Percentiles rank a stretch among this genome's conserved stretches.
Conservation (phyloP, 2,329 filamentous ascomycete genomes). For the Sporothrix schenckii region DNA sequence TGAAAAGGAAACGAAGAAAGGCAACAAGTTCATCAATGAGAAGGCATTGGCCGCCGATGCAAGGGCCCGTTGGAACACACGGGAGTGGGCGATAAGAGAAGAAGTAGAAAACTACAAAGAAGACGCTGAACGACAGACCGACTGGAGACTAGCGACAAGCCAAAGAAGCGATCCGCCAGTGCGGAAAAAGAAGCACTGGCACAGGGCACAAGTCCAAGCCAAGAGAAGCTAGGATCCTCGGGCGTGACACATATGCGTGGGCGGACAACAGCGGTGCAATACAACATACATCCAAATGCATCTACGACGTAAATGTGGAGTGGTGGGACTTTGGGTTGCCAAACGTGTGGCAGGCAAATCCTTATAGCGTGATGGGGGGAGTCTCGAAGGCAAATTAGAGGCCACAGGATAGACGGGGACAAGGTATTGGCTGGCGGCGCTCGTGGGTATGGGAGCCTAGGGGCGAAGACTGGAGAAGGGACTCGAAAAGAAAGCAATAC, state of each 20-base stretch:
- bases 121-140: not conserved
- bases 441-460: not conserved
- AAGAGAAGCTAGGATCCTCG: not conserved
- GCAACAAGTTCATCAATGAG: not conserved
- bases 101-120: too few relatives aligned
- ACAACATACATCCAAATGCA: too few relatives aligned
- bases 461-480: not conserved
- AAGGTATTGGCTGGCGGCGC: conserved; percentile 6
- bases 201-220: too few relatives aligned
- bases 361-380: conserved; percentile 7
- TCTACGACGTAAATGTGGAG: too few relatives aligned
- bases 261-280: not conserved
- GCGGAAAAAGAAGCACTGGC: not conserved
- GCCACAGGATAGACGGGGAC: not conserved
- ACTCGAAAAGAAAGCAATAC: conserved; percentile 3
- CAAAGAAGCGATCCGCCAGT: not conserved
- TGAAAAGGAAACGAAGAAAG: not conserved
- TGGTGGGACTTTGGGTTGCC: too few relatives aligned
- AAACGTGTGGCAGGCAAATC: not conserved
- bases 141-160: too few relatives aligned
- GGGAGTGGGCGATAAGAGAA: not conserved
- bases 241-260: not conserved
- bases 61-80: not conserved
- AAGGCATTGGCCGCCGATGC: conserved; percentile 1
- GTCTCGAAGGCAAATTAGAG: not conserved